Base-by-base conservation (phyloP, 768 basidiomycete species). In the Suillus occidentalis region DNA sequence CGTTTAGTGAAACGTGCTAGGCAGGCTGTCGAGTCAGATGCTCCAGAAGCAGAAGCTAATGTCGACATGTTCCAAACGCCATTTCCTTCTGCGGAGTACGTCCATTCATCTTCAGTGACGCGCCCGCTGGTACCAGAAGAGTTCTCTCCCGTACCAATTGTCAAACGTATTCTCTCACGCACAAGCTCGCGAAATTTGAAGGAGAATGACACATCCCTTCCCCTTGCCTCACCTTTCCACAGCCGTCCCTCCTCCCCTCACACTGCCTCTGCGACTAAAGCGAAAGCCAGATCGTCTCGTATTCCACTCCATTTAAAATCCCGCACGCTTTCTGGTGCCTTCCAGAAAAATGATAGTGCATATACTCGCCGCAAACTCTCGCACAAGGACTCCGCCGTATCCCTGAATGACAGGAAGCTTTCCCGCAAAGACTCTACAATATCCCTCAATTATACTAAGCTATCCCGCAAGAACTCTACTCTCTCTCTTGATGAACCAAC, bases 141-240 rank as follows among this genome's bases (percentile, higher is more conserved):
- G 53, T 67, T 84, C 13, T 84, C 85, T 22, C 83, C 82, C 2
- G 73, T 83, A 37, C 84, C 84, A 59, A 58, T 71, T 36, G 60
- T 71, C 67, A 73, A 73, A 63, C 78, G 75, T 36, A 68, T 75
- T 34, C 58, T 75, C 43, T 78, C 81, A 64, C 78, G 79, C 65
- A 80, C 78, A 52, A 74, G 75, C 43, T 82, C 82, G 49, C 74
- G 75, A 53, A 78, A 74, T 47, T 72, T 80, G 64, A 82, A 81
- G 63, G 81, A 82, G 66, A 83, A 82, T 59, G 63, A 43, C 22
- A 10, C 31, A 28, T 65, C 72, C 63, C 73, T 65, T 25, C 34
- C 55, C 22, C 78, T 84, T 28, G 80, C 77, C 13, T 84, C 82
- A 31, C 83, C 84, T 2, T 85, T 84, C 68, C 75, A 70, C 59